Evolutionary conservation across 768 basidiomycete genomes (phyloP), one percentile per base, ranked within the genome.

Genomic region (Rhizopogon salebrosus): DNA sequence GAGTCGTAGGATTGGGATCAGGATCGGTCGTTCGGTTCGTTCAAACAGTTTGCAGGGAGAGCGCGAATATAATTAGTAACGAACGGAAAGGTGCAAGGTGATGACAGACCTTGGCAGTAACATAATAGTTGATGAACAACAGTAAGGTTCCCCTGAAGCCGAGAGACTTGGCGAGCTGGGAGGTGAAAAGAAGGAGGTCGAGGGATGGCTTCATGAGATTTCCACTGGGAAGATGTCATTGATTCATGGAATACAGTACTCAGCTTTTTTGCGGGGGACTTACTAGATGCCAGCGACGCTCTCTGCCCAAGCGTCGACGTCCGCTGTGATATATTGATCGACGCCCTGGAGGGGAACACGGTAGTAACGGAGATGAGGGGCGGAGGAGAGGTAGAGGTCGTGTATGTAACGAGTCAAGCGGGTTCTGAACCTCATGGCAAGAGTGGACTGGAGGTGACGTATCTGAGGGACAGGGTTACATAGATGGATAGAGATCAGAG

Each of bases 251-350:
- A n/a, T n/a, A n/a, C n/a, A n/a, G n/a, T n/a, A n/a, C n/a, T n/a
- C n/a, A n/a, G n/a, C n/a, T n/a, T n/a, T n/a, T n/a, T n/a, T n/a
- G n/a, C n/a, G n/a, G n/a, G n/a, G 3, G n/a, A 78, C 92, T 57
- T 54, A 93, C 93, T 98, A 98, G 35, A 98, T 76, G 0, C 87
- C 87, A 3, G 92, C 77, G 26, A 98, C 77, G 0, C 88, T 80
- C 49, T 92, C 91, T 42, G 89, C 84, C 81, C 95, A 98, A 2
- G 88, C 78, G 37, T 89, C 87, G 16, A 98, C 82, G 63, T 98
- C 95, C 11, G 92, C 87, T 1, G 95, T 97, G 59, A 98, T 84
- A 64, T 92, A 94, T 68, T 95, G 93, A 60, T 94, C 93, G 20
- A 92, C 78, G 4, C 88, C 88, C 24, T 92, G 89, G 38, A 83